A percentile compares a stretch with the other conserved stretches of the same genome.
These are phyloP conservation scores for Fusarium chlamydosporum DNA, from an alignment of 2,329 filamentous ascomycete species.

Conservation along the genomic window DNA sequence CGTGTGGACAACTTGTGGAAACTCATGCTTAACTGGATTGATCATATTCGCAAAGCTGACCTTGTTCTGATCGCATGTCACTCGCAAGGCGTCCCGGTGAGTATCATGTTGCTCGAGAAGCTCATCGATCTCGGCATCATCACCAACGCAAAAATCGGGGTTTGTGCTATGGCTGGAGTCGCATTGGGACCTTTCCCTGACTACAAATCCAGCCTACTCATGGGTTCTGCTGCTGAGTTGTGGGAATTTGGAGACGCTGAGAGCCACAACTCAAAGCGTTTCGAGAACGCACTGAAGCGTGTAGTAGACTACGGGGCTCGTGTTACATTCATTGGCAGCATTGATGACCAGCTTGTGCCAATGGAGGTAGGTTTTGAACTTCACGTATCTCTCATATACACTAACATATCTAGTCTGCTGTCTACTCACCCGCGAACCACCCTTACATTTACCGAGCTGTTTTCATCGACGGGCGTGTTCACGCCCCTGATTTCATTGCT, in stretches of 20 bases:
- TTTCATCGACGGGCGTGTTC: conserved; percentile 92
- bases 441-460: conserved; percentile 96
- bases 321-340: conserved; percentile 90
- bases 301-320: conserved; percentile 84
- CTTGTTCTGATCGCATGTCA: conserved; percentile 94
- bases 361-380: conserved; percentile 75
- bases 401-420: conserved; percentile 74
- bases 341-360: conserved; percentile 96
- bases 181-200: conserved; percentile 93
- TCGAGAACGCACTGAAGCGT: conserved; percentile 80
- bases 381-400: background rate
- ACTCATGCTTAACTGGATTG: conserved; percentile 93
- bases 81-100: conserved; percentile 94
- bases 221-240: conserved; percentile 90
- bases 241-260: conserved; percentile 92
- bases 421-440: conserved; percentile 87
- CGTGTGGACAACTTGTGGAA: conserved; percentile 95
- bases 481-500: conserved; percentile 93
- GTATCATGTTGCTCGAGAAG: conserved; percentile 92
- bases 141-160: conserved; percentile 80
- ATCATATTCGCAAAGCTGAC: conserved; percentile 88
- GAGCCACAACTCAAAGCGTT: conserved; percentile 85
- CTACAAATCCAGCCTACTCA: conserved; percentile 90
- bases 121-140: conserved; percentile 91
- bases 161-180: conserved; percentile 92